Evolutionary conservation across 495 filamentous ascomycete genomes (phyloP), one percentile per base, ranked within the genome.

Genomic region (Tuber melanosporum): DNA sequence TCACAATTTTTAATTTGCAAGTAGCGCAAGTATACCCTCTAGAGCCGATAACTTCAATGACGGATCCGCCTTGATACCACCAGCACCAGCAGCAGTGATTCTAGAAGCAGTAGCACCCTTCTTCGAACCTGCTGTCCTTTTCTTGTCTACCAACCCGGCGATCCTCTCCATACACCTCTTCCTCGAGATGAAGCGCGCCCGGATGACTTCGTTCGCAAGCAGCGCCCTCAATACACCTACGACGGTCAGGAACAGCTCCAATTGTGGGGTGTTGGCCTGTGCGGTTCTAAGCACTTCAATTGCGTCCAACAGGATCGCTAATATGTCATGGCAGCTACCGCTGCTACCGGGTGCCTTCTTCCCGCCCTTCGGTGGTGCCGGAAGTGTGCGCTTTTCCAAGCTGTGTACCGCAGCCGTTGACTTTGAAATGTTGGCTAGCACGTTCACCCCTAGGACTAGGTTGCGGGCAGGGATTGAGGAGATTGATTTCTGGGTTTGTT

Each of bases 121-220:
- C 62, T 62, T 83, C 75, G 75, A 76, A 20, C 79, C 73, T 22
- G 73, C 76, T n/a, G 42, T 66, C 69, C 70, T 74, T 0, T 76
- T 72, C 17, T 70, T 73, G 52, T 79, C 75, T 39, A 73, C 74
- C 71, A 81, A 32, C 15, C 14, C 44, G 22, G 45, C 36, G 49
- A 83, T 66, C 72, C 70, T 81, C 72, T 79, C 82, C 36, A 77
- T 46, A 79, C 82, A 83, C 71, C 81, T 83, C 72, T 76, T 79
- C 81, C 81, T 81, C 41, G 71, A 42, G 42, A 71, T 26, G 20
- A 82, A 71, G 62, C 71, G 77, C 69, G 71, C 69, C 15, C 81
- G 75, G 22, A 74, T 74, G n/a, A 41, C 72, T 71, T 77, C 75
- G 39, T 71, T 76, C 15, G 49, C 72, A 46, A 75, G 73, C 71